Base-by-base conservation (phyloP, 2,329 filamentous ascomycete genomes). In the Pseudogymnoascus sp. region DNA sequence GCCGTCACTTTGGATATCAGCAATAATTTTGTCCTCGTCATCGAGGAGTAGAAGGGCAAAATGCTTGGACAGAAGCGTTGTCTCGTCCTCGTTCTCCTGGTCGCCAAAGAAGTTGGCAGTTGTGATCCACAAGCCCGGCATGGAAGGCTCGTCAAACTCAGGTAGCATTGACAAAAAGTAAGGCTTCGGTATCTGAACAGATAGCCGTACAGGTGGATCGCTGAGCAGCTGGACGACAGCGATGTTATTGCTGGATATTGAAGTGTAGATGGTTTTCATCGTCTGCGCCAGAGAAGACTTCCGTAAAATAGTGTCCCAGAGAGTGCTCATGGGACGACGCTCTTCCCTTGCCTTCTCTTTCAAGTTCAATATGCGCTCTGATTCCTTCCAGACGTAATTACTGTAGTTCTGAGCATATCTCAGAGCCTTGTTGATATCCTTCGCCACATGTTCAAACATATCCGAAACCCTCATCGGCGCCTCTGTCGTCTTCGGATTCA, bases 301-400 rank as follows among this genome's bases (percentile, higher is more conserved):
- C 21, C 84, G 80, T 7, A 91, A 73, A 21, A 92, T 88, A 65
- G 88, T 83, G 61, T 80, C 83, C 89, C 89, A 92, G 8, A 91
- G 75, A 19, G 77, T 76, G 63, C 79, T 84, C 78, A 90, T 85
- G 39, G 72, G 72, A 8, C 71, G 69, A 63, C 69, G 71, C 43
- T 84, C 81, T 74, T 93, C 91, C 63, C 88, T 85, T 2, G 87
- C 91, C 70, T 90, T 91, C 66, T 95, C 89, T 72, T 94, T 95
- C 69, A 94, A 80, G 35, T 84, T 80, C 31, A 94, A 78, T 58
- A 97, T 93, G 63, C 84, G 84, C 73, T 94, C 92, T 2, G 90
- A 91, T 72, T 99, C 91, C 70, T 88, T 89, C 86, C 91, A 94
- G 4, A 99, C 89, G 73, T 97, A 97, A 68, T 92, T 89, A 63